Percentiles rank a stretch among this genome's conserved stretches.
Evolutionary conservation across 2,329 filamentous ascomycete species (phyloP).

Genomic region (Knoxdaviesia capensis): DNA sequence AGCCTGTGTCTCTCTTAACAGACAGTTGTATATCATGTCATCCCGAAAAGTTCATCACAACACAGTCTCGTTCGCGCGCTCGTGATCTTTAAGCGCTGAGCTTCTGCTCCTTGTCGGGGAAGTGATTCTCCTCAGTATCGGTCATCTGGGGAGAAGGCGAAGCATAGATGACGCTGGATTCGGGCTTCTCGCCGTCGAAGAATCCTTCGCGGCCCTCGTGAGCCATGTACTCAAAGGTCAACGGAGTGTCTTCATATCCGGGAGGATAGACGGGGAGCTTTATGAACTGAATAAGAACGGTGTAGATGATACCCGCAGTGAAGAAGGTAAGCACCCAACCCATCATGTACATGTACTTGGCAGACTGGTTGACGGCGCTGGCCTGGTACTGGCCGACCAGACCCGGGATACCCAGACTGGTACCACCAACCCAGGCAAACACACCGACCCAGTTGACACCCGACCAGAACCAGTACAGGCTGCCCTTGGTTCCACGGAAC

Average conservation of each 20-base stretch:
- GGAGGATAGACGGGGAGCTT: constrained; percentile 8
- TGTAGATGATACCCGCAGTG: constrained; percentile 10
- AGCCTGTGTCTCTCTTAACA: too few species aligned
- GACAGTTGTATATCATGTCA: too few species aligned
- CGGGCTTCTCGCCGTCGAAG: constrained; percentile 16
- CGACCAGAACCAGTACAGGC: constrained; percentile 13
- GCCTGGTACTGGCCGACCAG: constrained; percentile 11
- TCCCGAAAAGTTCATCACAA: too few species aligned
- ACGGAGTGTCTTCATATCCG: constrained; percentile 5
- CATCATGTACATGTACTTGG: constrained; percentile 12
- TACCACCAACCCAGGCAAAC: constrained; percentile 9
- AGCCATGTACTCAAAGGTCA: constrained; percentile 8
- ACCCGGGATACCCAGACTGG: constrained; percentile 9
- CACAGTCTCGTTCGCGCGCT: too few species aligned
- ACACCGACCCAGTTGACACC: constrained; percentile 13
- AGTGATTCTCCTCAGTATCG: background rate
- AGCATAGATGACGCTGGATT: constrained; percentile 4
- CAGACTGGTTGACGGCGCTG: constrained; percentile 7
- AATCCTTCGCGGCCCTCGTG: constrained; percentile 9
- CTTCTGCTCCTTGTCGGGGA: too few species aligned
- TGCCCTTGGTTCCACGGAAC: constrained; percentile 9
- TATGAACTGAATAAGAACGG: constrained; percentile 6
- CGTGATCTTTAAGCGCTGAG: too few species aligned
- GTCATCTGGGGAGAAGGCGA: constrained; percentile 2
- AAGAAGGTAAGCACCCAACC: constrained; percentile 12